These are phyloP conservation scores for Mariannaea elegans DNA, from an alignment of 2,329 filamentous ascomycete genomes.

Conservation along the genomic window DNA sequence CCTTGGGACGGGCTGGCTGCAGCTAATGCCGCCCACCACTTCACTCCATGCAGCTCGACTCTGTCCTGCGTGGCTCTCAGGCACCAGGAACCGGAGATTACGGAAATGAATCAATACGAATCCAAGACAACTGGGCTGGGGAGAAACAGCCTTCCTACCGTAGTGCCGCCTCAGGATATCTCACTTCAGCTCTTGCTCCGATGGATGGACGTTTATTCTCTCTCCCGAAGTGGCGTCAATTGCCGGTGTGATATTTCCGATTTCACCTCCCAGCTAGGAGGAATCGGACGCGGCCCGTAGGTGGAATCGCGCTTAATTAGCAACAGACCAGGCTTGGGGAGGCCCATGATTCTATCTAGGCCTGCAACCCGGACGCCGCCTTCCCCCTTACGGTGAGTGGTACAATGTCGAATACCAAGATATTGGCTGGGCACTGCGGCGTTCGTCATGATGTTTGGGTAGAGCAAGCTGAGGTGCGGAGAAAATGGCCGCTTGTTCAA, in stretches of 20 bases:
- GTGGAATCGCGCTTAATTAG: background rate
- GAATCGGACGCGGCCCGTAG: constrained; percentile 13
- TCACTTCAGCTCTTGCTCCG: background rate
- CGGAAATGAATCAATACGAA: background rate
- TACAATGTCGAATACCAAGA: constrained; percentile 5
- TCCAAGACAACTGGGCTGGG: background rate
- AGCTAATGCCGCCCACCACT: background rate
- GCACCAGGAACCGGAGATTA: constrained; percentile 9
- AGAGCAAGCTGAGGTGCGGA: background rate
- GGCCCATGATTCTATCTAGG: background rate
- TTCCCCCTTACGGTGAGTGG: constrained; percentile 6
- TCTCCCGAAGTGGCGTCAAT: constrained; percentile 1
- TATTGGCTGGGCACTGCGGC: constrained; percentile 23
- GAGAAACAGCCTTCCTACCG: no score
- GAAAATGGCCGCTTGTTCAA: background rate
- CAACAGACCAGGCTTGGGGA: background rate
- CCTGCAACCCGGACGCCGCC: constrained; percentile 2
- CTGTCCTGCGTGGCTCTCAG: constrained; percentile 1
- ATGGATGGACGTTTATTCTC: background rate
- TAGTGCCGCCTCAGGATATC: no score
- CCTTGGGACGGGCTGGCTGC: background rate
- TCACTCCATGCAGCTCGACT: background rate
- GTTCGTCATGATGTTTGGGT: constrained; percentile 5
- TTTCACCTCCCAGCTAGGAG: background rate
- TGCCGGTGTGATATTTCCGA: background rate